A percentile compares a stretch with the other conserved stretches of the same genome.
Evolutionary conservation across 2,329 filamentous ascomycete genomes (phyloP).

Genomic region (Madurella fahalii): DNA sequence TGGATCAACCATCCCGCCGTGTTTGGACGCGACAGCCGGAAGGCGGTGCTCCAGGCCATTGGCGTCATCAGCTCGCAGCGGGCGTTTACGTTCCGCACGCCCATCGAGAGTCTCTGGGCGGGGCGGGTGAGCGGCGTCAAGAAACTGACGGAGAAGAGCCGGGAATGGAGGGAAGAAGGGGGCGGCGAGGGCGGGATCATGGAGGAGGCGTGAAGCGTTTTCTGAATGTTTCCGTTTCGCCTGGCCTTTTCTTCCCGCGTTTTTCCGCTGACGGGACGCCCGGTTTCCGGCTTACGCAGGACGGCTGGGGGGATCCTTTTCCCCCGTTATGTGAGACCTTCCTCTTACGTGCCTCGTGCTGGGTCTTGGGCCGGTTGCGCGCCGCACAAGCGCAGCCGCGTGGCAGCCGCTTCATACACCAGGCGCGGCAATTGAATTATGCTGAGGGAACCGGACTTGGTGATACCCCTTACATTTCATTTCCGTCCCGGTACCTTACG

Average conservation of each 20-base stretch:
- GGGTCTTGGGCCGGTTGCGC: not conserved
- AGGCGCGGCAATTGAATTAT: too few species aligned
- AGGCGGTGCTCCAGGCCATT: conserved; percentile 93
- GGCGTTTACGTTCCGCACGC: conserved; percentile 87
- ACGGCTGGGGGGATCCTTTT: not conserved
- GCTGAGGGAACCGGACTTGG: too few species aligned
- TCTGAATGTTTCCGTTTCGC: not conserved
- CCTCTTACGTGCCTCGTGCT: not conserved
- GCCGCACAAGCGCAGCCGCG: not conserved
- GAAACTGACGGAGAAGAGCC: conserved; percentile 73
- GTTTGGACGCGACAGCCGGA: conserved; percentile 88
- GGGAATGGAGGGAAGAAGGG: conserved; percentile 86
- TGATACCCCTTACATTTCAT: too few species aligned
- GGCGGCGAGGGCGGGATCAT: conserved; percentile 66
- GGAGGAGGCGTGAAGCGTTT: conserved; percentile 49
- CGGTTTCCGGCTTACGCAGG: not conserved
- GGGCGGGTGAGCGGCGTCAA: conserved; percentile 76
- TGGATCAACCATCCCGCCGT: conserved; percentile 98
- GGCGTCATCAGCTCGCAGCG: conserved; percentile 94
- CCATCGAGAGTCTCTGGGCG: conserved; percentile 87
- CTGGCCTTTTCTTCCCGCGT: not conserved
- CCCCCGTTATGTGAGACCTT: not conserved
- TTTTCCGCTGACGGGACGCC: not conserved
- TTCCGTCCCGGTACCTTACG: too few species aligned
- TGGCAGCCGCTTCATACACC: not conserved